Percentiles rank a stretch among this genome's conserved stretches.
These are phyloP conservation scores for Microdochium paspali DNA, from an alignment of 2,329 filamentous ascomycete genomes.

Conservation along the genomic window DNA sequence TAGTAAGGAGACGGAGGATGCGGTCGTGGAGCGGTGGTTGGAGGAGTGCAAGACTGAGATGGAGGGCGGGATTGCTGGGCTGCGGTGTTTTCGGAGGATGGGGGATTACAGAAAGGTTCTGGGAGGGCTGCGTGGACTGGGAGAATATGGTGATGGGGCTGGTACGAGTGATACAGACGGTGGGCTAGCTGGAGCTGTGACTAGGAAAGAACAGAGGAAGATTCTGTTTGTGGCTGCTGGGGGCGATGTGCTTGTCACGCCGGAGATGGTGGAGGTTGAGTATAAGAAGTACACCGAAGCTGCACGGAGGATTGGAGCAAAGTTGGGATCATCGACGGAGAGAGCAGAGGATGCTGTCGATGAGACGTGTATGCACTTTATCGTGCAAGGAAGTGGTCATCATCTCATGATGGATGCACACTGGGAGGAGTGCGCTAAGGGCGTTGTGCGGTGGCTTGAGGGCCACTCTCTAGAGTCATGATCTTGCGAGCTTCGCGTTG, in stretches of 20 bases:
- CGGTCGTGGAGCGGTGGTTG: slow-evolving; percentile 3
- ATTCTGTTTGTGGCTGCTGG: slow-evolving; percentile 4
- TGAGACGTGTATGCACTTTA: slow-evolving; percentile 1
- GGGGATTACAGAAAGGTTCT: slow-evolving; percentile 3
- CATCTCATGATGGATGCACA: slow-evolving; percentile 7
- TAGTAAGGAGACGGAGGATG: slow-evolving; percentile 2
- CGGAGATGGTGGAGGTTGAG: slow-evolving; percentile 2
- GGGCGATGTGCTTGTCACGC: slow-evolving; percentile 2
- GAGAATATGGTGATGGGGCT: neutral
- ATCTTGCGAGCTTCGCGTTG: too few relatives aligned
- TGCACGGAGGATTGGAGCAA: neutral
- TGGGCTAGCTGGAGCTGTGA: neutral
- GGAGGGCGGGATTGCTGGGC: slow-evolving; percentile 3
- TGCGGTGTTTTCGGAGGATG: slow-evolving; percentile 2
- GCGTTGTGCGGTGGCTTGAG: slow-evolving; percentile 2
- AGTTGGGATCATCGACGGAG: too few relatives aligned
- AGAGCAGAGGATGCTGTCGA: neutral
- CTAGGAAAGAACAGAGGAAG: neutral
- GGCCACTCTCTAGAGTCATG: slow-evolving; percentile 1
- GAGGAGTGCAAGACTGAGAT: slow-evolving; percentile 1
- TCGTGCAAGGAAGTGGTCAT: slow-evolving; percentile 1
- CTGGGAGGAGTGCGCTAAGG: slow-evolving; percentile 5
- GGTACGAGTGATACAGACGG: neutral
- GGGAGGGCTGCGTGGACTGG: too few relatives aligned
- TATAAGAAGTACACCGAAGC: neutral